Evolutionary conservation across 768 basidiomycete genomes (phyloP).

Genomic region (Punctularia strigosozonata): DNA sequence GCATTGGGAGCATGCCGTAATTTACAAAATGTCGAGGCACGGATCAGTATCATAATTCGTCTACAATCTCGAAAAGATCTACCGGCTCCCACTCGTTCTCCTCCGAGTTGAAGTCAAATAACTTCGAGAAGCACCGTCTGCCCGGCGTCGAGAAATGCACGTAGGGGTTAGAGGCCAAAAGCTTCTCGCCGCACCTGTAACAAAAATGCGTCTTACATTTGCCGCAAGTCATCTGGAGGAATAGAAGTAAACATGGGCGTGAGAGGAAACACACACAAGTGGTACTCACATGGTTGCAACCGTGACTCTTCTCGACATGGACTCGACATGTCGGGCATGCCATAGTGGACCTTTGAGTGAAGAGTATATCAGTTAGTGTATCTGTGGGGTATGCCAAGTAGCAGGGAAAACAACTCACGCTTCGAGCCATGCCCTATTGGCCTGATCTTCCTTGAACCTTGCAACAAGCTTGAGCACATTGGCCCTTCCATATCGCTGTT

Average conservation of each 20-base stretch:
- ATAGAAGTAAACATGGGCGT: constrained; percentile 1
- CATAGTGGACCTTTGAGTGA: no score
- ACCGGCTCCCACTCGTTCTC: constrained; percentile 37
- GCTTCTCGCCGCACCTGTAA: constrained; percentile 57
- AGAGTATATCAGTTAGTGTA: no score
- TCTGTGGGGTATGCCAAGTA: no score
- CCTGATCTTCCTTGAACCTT: constrained; percentile 59
- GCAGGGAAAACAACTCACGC: no score
- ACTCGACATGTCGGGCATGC: constrained; percentile 64
- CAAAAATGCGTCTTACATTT: constrained; percentile 73
- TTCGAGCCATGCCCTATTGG: constrained; percentile 68
- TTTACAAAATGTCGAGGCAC: no score
- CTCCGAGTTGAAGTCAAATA: constrained; percentile 47
- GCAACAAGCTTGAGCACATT: constrained; percentile 51
- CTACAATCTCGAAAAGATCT: constrained; percentile 24
- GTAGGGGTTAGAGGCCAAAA: constrained; percentile 45
- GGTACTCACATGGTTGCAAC: constrained; percentile 78
- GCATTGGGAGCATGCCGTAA: no score
- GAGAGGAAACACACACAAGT: constrained; percentile 6
- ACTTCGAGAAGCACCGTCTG: constrained; percentile 43
- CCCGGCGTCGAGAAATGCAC: constrained; percentile 51
- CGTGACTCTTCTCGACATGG: constrained; percentile 62
- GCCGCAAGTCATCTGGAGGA: constrained; percentile 60
- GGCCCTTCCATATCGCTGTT: constrained; percentile 49
- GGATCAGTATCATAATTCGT: constrained; percentile 11